Percentiles rank a stretch among this genome's conserved stretches.
Evolutionary conservation across 2,329 filamentous ascomycete species (phyloP).

Genomic region (Fusarium austroafricanum): DNA sequence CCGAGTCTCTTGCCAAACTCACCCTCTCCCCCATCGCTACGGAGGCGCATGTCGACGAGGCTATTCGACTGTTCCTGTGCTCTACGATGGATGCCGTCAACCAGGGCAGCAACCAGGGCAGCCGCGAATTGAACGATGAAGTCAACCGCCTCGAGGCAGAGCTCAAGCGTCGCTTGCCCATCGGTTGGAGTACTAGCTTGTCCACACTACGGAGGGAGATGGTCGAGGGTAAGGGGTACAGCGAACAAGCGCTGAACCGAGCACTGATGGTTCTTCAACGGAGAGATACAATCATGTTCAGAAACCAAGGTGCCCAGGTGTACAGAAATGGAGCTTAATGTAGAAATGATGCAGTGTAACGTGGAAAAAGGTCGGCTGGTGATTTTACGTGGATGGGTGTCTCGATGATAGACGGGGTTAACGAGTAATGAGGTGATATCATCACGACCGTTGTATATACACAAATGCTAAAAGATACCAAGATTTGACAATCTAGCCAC

Average conservation of each 20-base stretch:
- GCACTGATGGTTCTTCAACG: conserved; percentile 88
- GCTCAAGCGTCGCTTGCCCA: conserved; percentile 85
- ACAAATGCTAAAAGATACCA: conserved; percentile 24
- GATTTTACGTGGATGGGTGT: conserved; percentile 18
- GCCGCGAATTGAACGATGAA: conserved; percentile 91
- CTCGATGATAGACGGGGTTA: conserved; percentile 32
- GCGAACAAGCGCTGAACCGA: conserved; percentile 84
- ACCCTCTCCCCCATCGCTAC: conserved; percentile 87
- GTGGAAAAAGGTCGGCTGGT: conserved; percentile 23
- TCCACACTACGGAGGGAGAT: conserved; percentile 89
- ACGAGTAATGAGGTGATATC: conserved; percentile 41
- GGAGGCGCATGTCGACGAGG: conserved; percentile 94
- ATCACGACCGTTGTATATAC: conserved; percentile 9
- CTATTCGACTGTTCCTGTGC: conserved; percentile 94
- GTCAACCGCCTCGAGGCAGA: conserved; percentile 88
- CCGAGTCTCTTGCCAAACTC: conserved; percentile 93
- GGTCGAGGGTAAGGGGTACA: conserved; percentile 90
- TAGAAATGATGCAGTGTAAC: conserved; percentile 20
- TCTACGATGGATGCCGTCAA: conserved; percentile 98
- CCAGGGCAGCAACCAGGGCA: conserved; percentile 85
- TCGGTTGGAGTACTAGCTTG: conserved; percentile 94
- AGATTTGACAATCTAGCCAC: neutral
- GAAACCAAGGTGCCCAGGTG: conserved; percentile 80
- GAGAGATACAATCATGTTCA: conserved; percentile 85
- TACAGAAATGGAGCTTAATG: conserved; percentile 76